A percentile compares a stretch with the other conserved stretches of the same genome.
Conservation (phyloP, 169 alveolate genomes). For the Cryptosporidium canis region DNA sequence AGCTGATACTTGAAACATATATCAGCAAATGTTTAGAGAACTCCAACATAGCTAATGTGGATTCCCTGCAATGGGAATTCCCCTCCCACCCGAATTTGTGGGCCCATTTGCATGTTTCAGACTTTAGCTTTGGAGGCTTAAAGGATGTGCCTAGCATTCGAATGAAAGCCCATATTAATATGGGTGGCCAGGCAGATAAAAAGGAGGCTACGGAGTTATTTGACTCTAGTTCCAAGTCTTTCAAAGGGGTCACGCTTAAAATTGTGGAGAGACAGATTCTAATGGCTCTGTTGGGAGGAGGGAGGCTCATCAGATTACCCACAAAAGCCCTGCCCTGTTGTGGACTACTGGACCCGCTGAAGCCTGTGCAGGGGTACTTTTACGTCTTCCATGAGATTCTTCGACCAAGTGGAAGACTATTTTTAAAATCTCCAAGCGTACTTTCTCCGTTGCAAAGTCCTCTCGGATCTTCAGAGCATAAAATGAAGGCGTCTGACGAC, state of each 20-base stretch:
- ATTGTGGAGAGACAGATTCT: constrained; percentile 62
- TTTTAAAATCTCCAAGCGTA: constrained; percentile 36
- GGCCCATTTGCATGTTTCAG: constrained; percentile 24
- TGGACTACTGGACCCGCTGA: constrained; percentile 58
- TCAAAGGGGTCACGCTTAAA: constrained; percentile 42
- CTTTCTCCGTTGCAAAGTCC: constrained; percentile 67
- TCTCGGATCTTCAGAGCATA: constrained; percentile 31
- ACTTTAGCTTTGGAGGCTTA: not conserved
- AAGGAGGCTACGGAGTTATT: not conserved
- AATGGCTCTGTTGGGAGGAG: constrained; percentile 67
- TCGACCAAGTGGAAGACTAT: constrained; percentile 70
- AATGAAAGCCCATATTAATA: constrained; percentile 1
- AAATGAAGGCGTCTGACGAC: not conserved
- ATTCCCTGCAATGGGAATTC: constrained; percentile 57
- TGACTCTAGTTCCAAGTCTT: constrained; percentile 13
- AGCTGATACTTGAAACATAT: constrained; percentile 32
- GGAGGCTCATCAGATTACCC: constrained; percentile 45
- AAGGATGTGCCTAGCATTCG: not conserved
- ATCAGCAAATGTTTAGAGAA: constrained; percentile 51
- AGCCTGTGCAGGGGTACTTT: constrained; percentile 61
- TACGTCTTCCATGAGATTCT: constrained; percentile 67
- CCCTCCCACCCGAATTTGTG: constrained; percentile 66
- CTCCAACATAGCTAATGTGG: constrained; percentile 2
- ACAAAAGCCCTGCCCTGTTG: constrained; percentile 60
- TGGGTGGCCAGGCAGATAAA: not conserved